A percentile compares a stretch with the other conserved stretches of the same genome.
Evolutionary conservation across 2,329 filamentous ascomycete species (phyloP).

Genomic region (Pseudogymnoascus sp.): DNA sequence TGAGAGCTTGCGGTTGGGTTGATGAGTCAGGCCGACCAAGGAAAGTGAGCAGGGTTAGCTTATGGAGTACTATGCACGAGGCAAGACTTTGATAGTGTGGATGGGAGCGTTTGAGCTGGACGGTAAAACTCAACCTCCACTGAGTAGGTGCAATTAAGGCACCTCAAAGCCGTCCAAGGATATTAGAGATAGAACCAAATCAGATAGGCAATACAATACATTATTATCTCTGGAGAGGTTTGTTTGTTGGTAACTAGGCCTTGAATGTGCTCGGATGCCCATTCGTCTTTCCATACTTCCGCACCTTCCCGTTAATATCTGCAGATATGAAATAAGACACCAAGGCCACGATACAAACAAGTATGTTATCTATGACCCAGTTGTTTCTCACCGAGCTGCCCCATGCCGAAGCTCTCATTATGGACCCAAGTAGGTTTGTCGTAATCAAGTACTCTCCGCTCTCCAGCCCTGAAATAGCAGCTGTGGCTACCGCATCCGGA

Average conservation of each 20-base stretch:
- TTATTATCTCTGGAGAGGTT: background rate
- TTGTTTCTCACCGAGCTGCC: conserved; percentile 50
- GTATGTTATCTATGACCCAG: conserved; percentile 50
- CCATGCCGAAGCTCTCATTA: conserved; percentile 58
- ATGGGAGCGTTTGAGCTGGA: background rate
- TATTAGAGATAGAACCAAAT: background rate
- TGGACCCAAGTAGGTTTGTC: conserved; percentile 60
- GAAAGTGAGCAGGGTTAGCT: background rate
- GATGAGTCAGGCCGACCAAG: background rate
- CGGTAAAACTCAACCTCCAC: background rate
- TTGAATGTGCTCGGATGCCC: conserved; percentile 43
- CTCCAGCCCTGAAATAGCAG: conserved; percentile 66
- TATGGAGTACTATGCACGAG: background rate
- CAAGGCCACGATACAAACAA: conserved; percentile 47
- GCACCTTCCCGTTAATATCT: conserved; percentile 50
- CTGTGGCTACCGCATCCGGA: conserved; percentile 66
- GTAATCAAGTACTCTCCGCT: conserved; percentile 72
- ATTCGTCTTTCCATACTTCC: conserved; percentile 45
- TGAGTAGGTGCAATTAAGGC: background rate
- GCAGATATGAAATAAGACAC: conserved; percentile 42
- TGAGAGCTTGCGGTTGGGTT: background rate
- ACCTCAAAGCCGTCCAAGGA: background rate
- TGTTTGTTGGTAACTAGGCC: background rate
- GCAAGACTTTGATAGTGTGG: background rate
- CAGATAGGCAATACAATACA: conserved; percentile 1